Evolutionary conservation across 495 filamentous ascomycete species (phyloP).

Genomic region (Trichocladium uniseriatum): DNA sequence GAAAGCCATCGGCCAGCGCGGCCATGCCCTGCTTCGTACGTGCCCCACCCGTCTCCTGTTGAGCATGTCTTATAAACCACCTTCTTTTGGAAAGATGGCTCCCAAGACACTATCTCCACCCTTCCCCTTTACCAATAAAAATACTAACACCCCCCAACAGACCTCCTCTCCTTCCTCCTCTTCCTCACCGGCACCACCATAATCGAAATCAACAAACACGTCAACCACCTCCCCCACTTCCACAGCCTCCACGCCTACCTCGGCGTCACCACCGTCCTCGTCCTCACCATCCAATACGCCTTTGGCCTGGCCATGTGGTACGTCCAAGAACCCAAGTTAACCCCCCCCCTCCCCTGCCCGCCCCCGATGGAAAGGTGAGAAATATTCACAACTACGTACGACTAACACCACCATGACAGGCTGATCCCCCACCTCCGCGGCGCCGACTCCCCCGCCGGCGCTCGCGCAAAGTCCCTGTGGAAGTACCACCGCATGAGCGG

Average conservation of each 20-base stretch:
- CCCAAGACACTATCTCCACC: no score
- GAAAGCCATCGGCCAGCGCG: conserved; percentile 60
- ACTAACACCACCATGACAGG: no score
- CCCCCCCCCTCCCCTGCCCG: no score
- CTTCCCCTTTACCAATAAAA: no score
- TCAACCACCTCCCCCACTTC: conserved; percentile 55
- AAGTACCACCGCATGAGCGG: conserved; percentile 82
- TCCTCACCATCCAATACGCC: conserved; percentile 60
- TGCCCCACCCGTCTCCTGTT: not conserved
- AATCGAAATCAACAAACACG: conserved; percentile 75
- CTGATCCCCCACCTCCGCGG: conserved; percentile 63
- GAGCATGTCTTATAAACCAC: no score
- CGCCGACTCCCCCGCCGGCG: conserved; percentile 67
- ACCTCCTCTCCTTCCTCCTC: conserved; percentile 49
- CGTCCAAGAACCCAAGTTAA: no score
- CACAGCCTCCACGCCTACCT: conserved; percentile 70
- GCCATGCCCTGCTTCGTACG: conserved; percentile 52
- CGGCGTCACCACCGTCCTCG: conserved; percentile 64
- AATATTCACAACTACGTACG: no score
- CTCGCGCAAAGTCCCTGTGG: conserved; percentile 71
- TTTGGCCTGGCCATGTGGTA: conserved; percentile 77
- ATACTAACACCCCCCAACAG: not conserved
- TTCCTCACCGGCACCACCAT: conserved; percentile 60
- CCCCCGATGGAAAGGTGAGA: no score
- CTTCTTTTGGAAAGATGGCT: no score